These are phyloP conservation scores for Trichophyton benhamiae DNA, from an alignment of 2,329 filamentous ascomycete genomes.

Conservation along the genomic window DNA sequence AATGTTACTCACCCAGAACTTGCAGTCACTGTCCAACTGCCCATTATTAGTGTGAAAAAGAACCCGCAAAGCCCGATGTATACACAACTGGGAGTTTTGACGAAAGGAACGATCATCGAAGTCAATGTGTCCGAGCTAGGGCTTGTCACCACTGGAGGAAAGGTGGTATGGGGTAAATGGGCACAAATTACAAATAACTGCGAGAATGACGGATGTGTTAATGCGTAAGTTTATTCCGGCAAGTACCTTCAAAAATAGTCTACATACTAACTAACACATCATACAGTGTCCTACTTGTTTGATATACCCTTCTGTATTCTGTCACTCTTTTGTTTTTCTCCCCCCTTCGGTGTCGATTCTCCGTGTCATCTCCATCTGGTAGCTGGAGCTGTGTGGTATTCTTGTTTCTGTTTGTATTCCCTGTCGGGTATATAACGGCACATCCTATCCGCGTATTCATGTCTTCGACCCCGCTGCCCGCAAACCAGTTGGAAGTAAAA, in stretches of 20 bases:
- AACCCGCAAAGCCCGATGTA: slow-evolving; percentile 83
- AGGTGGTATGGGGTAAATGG: slow-evolving; percentile 85
- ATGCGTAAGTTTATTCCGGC: slow-evolving; percentile 33
- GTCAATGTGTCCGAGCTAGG: slow-evolving; percentile 90
- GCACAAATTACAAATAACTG: slow-evolving; percentile 50
- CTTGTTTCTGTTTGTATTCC: background rate
- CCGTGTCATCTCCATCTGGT: background rate
- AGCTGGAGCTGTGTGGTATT: background rate
- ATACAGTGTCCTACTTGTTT: slow-evolving; percentile 17
- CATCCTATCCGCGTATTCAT: background rate
- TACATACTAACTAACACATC: background rate
- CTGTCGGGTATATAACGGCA: background rate
- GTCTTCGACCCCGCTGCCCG: background rate
- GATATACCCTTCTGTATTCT: background rate
- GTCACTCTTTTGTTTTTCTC: no score
- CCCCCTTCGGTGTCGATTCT: background rate
- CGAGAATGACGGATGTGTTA: slow-evolving; percentile 52
- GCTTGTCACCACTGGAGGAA: slow-evolving; percentile 78
- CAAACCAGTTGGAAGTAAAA: background rate
- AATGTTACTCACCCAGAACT: slow-evolving; percentile 67
- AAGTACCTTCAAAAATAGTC: background rate
- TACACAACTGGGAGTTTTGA: slow-evolving; percentile 81
- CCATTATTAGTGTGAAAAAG: slow-evolving; percentile 67
- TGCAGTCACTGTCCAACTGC: slow-evolving; percentile 75
- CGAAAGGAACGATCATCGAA: slow-evolving; percentile 73